Conservation (phyloP, 202 grass and related monocot species). For the Elaeis oleifera region DNA sequence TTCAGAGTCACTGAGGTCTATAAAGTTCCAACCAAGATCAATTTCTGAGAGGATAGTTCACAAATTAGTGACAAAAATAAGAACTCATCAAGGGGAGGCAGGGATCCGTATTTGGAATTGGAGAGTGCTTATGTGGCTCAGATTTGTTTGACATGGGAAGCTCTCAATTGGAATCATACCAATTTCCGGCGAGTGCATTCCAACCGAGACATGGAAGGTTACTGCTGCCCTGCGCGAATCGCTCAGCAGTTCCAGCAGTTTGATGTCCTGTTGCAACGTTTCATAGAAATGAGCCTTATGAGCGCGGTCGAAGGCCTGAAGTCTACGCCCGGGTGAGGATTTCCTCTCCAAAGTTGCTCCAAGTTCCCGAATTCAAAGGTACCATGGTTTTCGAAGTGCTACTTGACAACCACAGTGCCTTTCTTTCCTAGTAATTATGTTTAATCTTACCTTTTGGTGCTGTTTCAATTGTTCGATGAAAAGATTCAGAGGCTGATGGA, state of each 20-base stretch:
- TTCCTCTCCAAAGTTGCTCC: conserved; percentile 61
- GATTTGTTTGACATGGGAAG: conserved; percentile 88
- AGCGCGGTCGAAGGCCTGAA: conserved; percentile 53
- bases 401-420: too few relatives aligned
- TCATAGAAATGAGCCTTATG: conserved; percentile 83
- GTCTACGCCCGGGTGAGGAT: conserved; percentile 74
- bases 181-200: conserved; percentile 45
- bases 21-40: conserved; percentile 69
- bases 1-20: conserved; percentile 70
- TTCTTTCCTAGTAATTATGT: too few relatives aligned
- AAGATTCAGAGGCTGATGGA: conserved; percentile 50
- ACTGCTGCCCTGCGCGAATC: conserved; percentile 46
- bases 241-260: conserved; percentile 96
- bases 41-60: conserved; percentile 60
- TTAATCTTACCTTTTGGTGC: too few relatives aligned
- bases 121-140: conserved; percentile 83
- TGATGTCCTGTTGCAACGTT: conserved; percentile 71
- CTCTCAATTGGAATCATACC: conserved; percentile 71
- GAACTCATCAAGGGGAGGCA: conserved; percentile 26
- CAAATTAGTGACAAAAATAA: conserved; percentile 42
- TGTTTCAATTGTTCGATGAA: not conserved
- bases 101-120: conserved; percentile 72
- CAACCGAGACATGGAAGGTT: conserved; percentile 23
- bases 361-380: conserved; percentile 87
- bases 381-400: not conserved